phyloP scores from a whole-genome alignment of 371 early-diverging fungal genomes.

The Cokeromyces recurvatus region DNA sequence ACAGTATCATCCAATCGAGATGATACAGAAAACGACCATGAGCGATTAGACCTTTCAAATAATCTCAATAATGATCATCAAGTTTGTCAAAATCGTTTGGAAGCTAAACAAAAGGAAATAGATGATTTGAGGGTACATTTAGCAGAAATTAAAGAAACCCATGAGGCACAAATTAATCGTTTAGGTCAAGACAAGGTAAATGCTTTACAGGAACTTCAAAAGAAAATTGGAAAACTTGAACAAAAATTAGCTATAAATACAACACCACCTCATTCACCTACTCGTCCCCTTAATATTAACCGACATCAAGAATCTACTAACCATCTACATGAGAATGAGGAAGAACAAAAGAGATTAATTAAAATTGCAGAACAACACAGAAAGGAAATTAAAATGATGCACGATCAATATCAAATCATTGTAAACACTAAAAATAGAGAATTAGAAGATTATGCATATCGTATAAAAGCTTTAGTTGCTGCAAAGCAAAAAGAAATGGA shows the following conservation, averaged over 20 bases:
- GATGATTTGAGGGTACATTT: constrained; percentile 25
- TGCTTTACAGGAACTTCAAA: constrained; percentile 13
- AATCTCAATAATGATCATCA: constrained; percentile 12
- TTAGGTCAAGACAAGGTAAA: constrained; percentile 34
- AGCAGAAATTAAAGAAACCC: constrained; percentile 20
- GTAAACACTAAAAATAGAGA: constrained; percentile 33
- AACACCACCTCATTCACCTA: constrained; percentile 1
- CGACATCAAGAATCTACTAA: not conserved
- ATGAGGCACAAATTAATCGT: constrained; percentile 25
- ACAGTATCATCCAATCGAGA: not conserved
- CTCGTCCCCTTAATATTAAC: not conserved
- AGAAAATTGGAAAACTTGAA: constrained; percentile 9
- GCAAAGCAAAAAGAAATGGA: constrained; percentile 35
- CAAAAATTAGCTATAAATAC: not conserved
- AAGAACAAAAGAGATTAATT: constrained; percentile 4
- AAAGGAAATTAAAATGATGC: constrained; percentile 27
- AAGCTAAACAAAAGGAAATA: constrained; percentile 24
- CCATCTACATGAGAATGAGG: too few relatives aligned
- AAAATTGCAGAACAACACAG: constrained; percentile 31
- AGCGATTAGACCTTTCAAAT: not conserved
- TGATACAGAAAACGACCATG: constrained; percentile 3
- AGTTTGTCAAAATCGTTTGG: constrained; percentile 18
- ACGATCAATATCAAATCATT: constrained; percentile 32
- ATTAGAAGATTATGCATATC: constrained; percentile 39
- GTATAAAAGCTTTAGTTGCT: constrained; percentile 31